Base-by-base conservation (phyloP, 345 rosid species). In the Eucalyptus urophylla region DNA sequence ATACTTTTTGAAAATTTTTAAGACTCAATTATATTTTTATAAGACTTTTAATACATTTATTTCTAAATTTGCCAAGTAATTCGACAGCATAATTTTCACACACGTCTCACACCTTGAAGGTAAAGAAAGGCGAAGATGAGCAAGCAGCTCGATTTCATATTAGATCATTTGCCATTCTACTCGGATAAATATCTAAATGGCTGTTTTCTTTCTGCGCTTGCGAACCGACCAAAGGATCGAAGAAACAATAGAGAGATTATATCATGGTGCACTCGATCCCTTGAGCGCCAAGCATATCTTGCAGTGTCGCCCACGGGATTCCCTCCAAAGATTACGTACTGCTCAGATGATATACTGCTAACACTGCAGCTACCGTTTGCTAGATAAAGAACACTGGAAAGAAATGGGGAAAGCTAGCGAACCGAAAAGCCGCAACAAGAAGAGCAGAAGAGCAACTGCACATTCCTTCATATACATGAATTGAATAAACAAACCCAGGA, bases 1-100 rank as follows among this genome's bases (percentile, higher is more conserved):
- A 19, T 53, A 53, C 24, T 53, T 19, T 53, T 19, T 19, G 0
- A 53, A 53, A 53, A 0, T 0, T 1, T 53, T 53, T 53, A 53
- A 53, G 0, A 19, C 0, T 51, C 1, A 7, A 0, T 51, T 51
- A 17, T 0, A 17, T 53, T 53, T 53, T 53, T 0, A 8, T 7
- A 53, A 0, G 5, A 53, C 1, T 53, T 8, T 0, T 53, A 53
- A 19, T 19, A 21, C 1, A 19, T 0, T 53, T 53, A 8, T 19
- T 53, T 1, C 5, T 53, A 53, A 53, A 53, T 19, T 53, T 53
- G 58, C 2, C 8, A 1, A 53, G 58, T 53, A 53, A 53, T 53
- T 53, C 0, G 72, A 29, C 81, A 0, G 8, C 5, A 37, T 33
- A 37, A 16, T 2, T 33, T 33, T 17, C 0, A 9, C 0, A 0